Percentiles rank a stretch among this genome's conserved stretches.
Evolutionary conservation across 495 filamentous ascomycete genomes (phyloP).

Genomic region (Filosporella fistucella): DNA sequence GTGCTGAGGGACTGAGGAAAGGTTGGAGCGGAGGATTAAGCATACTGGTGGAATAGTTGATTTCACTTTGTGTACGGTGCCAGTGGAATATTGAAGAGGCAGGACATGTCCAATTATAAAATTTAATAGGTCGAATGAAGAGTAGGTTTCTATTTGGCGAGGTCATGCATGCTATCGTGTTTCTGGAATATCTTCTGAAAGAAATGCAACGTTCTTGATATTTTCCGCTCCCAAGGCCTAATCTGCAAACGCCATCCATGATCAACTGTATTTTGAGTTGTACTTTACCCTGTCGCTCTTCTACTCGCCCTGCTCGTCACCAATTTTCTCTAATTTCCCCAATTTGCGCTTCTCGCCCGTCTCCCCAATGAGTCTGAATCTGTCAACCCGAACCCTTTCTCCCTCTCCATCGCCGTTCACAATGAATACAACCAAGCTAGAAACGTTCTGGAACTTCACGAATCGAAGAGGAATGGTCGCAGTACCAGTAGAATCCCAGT

Average conservation of each 20-base stretch:
- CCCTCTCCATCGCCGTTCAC: constrained; percentile 80
- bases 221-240: background rate
- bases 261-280: background rate
- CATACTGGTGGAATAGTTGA: background rate
- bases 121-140: background rate
- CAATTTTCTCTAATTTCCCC: constrained; percentile 95
- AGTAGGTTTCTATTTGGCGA: background rate
- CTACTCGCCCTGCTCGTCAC: constrained; percentile 57
- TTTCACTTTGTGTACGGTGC: background rate
- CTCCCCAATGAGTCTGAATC: constrained; percentile 84
- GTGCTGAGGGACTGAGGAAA: background rate
- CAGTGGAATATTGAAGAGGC: background rate
- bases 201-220: background rate
- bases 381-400: constrained; percentile 83
- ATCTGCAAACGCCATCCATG: constrained; percentile 18
- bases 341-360: constrained; percentile 87
- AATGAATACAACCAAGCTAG: constrained; percentile 81
- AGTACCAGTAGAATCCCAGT: constrained; percentile 91
- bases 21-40: background rate
- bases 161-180: background rate
- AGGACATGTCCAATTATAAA: background rate
- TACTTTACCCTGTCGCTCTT: constrained; percentile 20
- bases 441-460: constrained; percentile 95
- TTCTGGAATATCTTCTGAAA: background rate
- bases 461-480: constrained; percentile 80